phyloP scores from a whole-genome alignment of 495 filamentous ascomycete genomes.

The Glonium stellatum region DNA sequence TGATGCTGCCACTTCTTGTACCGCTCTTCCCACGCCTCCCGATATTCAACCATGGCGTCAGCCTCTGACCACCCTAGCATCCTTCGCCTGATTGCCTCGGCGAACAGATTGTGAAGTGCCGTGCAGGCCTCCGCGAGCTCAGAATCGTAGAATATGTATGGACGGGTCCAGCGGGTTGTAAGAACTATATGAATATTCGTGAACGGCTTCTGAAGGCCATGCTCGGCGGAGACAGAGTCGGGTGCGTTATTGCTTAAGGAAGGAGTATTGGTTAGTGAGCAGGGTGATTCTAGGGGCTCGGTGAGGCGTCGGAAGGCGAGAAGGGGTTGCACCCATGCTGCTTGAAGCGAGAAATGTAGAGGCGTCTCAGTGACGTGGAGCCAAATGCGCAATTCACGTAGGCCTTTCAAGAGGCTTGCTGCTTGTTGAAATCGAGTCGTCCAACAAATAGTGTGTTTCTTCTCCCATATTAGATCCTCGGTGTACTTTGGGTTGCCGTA shows the following conservation, averaged over 20 bases:
- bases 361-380: slow-evolving; percentile 9
- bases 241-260: neutral
- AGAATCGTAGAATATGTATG: neutral
- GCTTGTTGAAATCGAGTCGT: neutral
- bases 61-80: slow-evolving; percentile 13
- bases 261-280: neutral
- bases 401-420: slow-evolving; percentile 4
- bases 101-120: slow-evolving; percentile 19
- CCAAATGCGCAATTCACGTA: slow-evolving; percentile 12
- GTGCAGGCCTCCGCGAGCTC: slow-evolving; percentile 5
- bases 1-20: slow-evolving; percentile 15
- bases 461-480: neutral
- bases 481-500: slow-evolving; percentile 1
- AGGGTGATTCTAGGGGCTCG: neutral
- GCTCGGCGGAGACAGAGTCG: neutral
- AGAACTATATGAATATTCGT: slow-evolving; percentile 9
- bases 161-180: neutral
- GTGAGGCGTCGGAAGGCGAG: slow-evolving; percentile 15
- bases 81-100: slow-evolving; percentile 9
- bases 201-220: neutral
- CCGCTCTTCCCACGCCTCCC: slow-evolving; percentile 13
- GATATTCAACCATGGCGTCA: slow-evolving; percentile 16
- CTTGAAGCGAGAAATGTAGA: slow-evolving; percentile 13
- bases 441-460: slow-evolving; percentile 13
- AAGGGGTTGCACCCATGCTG: slow-evolving; percentile 8